Percentiles rank a stretch among this genome's conserved stretches.
Conservation (phyloP, 345 rosid genomes). For the Sonneratia caseolaris region DNA sequence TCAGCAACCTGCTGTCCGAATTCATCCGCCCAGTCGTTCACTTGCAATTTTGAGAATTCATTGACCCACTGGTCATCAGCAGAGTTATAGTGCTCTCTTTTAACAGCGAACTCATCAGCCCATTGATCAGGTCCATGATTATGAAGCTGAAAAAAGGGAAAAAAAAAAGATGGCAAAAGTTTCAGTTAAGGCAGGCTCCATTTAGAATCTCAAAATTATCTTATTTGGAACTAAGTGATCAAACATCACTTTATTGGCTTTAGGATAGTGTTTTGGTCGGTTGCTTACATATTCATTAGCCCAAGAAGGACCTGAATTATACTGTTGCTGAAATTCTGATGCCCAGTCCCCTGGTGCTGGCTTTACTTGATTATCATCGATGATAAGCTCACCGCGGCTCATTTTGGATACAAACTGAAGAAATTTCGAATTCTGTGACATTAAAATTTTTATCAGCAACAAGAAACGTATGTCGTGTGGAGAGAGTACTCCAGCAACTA, state of each 20-base stretch:
- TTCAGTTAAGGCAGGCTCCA: slow-evolving; percentile 5
- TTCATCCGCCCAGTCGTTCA: slow-evolving; percentile 92
- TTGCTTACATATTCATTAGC: slow-evolving; percentile 69
- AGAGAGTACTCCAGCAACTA: neutral
- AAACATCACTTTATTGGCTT: neutral
- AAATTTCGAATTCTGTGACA: slow-evolving; percentile 80
- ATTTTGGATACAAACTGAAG: slow-evolving; percentile 97
- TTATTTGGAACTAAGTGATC: neutral
- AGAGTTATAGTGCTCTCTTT: slow-evolving; percentile 39
- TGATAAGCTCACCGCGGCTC: slow-evolving; percentile 97
- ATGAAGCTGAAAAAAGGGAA: slow-evolving; percentile 26
- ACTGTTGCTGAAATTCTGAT: slow-evolving; percentile 75
- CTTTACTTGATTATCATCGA: slow-evolving; percentile 90
- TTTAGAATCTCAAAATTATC: neutral
- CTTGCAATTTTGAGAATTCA: slow-evolving; percentile 90
- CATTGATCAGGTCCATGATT: slow-evolving; percentile 61
- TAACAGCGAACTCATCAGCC: slow-evolving; percentile 76
- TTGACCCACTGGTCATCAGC: slow-evolving; percentile 83
- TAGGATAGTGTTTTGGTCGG: slow-evolving; percentile 15
- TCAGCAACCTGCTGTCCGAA: slow-evolving; percentile 64
- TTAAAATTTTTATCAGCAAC: neutral
- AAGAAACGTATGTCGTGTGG: neutral
- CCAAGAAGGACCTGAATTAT: slow-evolving; percentile 65
- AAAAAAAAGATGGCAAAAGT: slow-evolving; percentile 5
- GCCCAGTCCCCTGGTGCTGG: slow-evolving; percentile 79